These are phyloP conservation scores for Spongospora subterranea DNA, from an alignment of 208 protist species.

Conservation along the genomic window DNA sequence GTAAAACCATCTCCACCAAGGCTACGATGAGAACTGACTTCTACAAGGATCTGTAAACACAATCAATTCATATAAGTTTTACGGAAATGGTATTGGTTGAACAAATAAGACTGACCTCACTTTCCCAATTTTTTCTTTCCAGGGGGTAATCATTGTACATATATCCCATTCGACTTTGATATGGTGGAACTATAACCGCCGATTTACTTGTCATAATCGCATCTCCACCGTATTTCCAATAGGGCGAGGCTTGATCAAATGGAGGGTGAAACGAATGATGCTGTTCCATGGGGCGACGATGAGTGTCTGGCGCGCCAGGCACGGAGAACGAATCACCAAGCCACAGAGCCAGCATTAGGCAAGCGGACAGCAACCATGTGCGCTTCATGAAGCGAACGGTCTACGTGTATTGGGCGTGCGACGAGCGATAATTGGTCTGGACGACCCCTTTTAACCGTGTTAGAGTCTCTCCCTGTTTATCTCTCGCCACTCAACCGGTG, in stretches of 20 bases:
- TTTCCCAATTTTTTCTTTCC: conserved; percentile 62
- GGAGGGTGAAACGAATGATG: conserved; percentile 63
- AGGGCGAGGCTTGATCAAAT: conserved; percentile 61
- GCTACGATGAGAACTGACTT: conserved; percentile 22
- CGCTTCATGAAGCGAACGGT: no score
- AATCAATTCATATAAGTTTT: neutral
- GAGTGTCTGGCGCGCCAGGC: conserved; percentile 33
- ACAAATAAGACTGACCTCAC: conserved; percentile 47
- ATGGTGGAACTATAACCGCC: conserved; percentile 53
- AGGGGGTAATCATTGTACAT: conserved; percentile 66
- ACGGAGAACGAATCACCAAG: neutral
- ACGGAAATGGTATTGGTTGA: neutral
- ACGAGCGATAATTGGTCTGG: no score
- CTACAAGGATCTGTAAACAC: conserved; percentile 7
- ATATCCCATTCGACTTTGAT: conserved; percentile 41
- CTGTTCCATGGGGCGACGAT: conserved; percentile 55
- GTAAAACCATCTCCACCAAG: conserved; percentile 66
- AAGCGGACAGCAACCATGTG: no score
- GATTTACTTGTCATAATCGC: conserved; percentile 55
- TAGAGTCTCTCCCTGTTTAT: no score
- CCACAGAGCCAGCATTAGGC: no score
- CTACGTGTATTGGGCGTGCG: no score
- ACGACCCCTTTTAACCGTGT: no score
- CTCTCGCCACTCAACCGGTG: no score
- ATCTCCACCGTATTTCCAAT: conserved; percentile 63